Percentiles rank a stretch among this genome's conserved stretches.
Evolutionary conservation across 495 filamentous ascomycete species (phyloP).

Genomic region (Podospora didyma): DNA sequence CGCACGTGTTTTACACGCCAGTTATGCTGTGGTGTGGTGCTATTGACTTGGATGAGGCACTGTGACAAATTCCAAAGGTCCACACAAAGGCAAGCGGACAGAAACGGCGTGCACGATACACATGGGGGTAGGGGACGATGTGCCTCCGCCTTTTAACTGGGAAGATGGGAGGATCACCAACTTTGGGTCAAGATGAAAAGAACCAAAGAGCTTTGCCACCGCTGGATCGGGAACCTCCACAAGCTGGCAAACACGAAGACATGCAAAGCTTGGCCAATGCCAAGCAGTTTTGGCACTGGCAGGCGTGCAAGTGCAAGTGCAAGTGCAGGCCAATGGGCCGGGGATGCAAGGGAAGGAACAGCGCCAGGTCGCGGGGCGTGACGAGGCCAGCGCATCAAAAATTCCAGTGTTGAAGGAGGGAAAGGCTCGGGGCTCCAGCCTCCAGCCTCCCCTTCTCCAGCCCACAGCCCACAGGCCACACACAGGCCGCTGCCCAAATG

Average conservation of each 20-base stretch:
- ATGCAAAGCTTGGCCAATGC: not conserved
- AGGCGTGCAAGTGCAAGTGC: not conserved
- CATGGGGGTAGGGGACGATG: not conserved
- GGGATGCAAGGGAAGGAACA: conserved; percentile 17
- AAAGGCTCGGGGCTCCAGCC: conserved; percentile 15
- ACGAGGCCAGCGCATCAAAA: conserved; percentile 21
- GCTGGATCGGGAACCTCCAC: conserved; percentile 1
- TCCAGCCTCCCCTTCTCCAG: conserved; percentile 14
- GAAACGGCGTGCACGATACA: too few relatives aligned
- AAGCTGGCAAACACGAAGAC: conserved; percentile 3
- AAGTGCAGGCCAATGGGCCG: conserved; percentile 16
- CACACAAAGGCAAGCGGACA: too few relatives aligned
- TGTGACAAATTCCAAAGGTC: not conserved
- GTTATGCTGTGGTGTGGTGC: not conserved
- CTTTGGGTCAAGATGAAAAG: not conserved
- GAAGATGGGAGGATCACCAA: not conserved
- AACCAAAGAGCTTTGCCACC: conserved; percentile 2
- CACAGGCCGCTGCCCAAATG: conserved; percentile 21
- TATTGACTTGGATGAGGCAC: not conserved
- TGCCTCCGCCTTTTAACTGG: not conserved
- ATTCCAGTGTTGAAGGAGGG: not conserved
- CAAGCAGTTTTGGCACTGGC: not conserved
- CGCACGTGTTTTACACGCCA: not conserved
- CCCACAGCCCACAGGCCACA: not conserved
- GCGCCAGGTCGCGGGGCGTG: conserved; percentile 12